Base-by-base conservation (phyloP, 176 grass and related monocot genomes). In the Oryza brachyantha region DNA sequence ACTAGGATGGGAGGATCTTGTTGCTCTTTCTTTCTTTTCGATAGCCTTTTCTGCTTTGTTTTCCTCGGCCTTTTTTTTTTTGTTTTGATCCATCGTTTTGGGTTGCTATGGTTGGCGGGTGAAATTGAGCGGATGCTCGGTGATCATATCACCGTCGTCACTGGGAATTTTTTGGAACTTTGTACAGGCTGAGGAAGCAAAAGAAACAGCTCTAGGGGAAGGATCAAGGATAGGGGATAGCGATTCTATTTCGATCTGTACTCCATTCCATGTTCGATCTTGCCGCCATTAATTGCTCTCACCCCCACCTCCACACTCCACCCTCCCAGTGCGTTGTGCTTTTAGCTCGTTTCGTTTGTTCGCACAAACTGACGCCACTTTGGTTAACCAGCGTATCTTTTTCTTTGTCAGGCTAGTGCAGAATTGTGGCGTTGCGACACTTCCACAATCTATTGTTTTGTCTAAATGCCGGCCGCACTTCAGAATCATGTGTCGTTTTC, bases 171-270 rank as follows among this genome's bases (percentile, higher is more conserved):
- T 89, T 85, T 81, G 75, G 77, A 88, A 83, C 70, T 68, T 82
- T 93, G 88, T 90, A 93, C 78, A 93, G 91, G 72, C 84, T 74
- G 80, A 90, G 81, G 84, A 81, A 78, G 78, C 84, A 16, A 17
- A n/a, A 52, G 73, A 32, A n/a, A 52, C 77, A 76, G 58, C 82
- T 78, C 67, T 79, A 77, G 76, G 69, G 19, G 5, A 52, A 52
- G 5, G 73, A 82, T 85, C n/a, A n/a, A n/a, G n/a, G n/a, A n/a
- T n/a, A n/a, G 88, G 84, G 58, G 70, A 59, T 64, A 88, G 64
- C 43, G 71, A 81, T 89, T 81, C 55, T 64, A 19, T 80, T 80
- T 80, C 64, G 39, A 76, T 75, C 68, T 84, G 75, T 43, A 75
- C 80, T 75, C 29, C 26, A 54, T 84, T 75, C 29, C 26, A 54